Percentiles rank a stretch among this genome's conserved stretches.
Evolutionary conservation across 2,329 filamentous ascomycete species (phyloP).

Genomic region (Aspergillus japonicus): DNA sequence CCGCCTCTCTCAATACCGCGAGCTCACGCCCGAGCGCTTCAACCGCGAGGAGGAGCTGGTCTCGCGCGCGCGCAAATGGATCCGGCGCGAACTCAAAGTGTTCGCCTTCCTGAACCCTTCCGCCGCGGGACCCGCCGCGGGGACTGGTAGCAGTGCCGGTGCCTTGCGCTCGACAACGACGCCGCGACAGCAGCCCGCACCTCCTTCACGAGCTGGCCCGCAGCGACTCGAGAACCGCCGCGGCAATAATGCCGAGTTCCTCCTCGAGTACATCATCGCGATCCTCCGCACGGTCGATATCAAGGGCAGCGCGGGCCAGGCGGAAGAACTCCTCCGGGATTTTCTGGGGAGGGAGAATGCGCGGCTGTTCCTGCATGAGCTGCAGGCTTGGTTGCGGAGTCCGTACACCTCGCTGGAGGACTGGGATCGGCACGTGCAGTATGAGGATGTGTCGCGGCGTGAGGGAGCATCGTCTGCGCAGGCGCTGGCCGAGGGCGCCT

Average conservation of each 20-base stretch:
- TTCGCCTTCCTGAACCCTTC: constrained; percentile 67
- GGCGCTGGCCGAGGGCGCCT: constrained; percentile 10
- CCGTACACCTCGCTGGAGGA: constrained; percentile 69
- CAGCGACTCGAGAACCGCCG: constrained; percentile 45
- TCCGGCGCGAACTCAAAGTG: constrained; percentile 79
- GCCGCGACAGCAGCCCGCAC: neutral
- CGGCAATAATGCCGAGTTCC: constrained; percentile 73
- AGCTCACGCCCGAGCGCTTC: constrained; percentile 69
- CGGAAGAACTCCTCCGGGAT: constrained; percentile 74
- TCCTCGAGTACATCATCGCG: constrained; percentile 81
- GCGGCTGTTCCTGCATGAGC: constrained; percentile 77
- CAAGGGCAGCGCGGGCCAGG: constrained; percentile 73
- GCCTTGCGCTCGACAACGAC: no score
- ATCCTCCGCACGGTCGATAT: constrained; percentile 81
- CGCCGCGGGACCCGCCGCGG: constrained; percentile 14
- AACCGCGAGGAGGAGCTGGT: constrained; percentile 64
- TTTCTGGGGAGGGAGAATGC: constrained; percentile 75
- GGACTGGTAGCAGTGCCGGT: neutral
- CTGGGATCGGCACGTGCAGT: constrained; percentile 82
- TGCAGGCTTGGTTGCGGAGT: constrained; percentile 78
- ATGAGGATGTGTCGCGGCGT: constrained; percentile 42
- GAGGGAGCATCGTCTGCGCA: constrained; percentile 6
- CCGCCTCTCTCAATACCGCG: constrained; percentile 70
- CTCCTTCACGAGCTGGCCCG: constrained; percentile 25
- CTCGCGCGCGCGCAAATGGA: constrained; percentile 74